Base-by-base conservation (phyloP, 345 rosid species). In the Zanthoxylum bungeanum region DNA sequence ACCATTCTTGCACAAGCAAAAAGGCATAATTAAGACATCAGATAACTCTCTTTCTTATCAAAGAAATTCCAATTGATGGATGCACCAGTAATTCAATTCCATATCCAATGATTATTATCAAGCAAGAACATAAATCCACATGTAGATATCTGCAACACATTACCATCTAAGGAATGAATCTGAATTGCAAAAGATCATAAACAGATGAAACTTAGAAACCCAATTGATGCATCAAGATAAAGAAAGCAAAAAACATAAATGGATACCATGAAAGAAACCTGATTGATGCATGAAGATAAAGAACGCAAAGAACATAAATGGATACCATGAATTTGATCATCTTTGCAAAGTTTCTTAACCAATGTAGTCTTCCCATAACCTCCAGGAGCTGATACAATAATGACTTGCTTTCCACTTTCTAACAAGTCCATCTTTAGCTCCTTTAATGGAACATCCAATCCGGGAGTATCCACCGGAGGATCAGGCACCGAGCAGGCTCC, bases 341-440 rank as follows among this genome's bases (percentile, higher is more conserved):
- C 85, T 2, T 64, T 73, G 31, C 89, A 85, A 30, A 83, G 78
- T 42, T 73, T 74, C 57, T 65, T 80, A 74, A 76, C 88, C 19
- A 87, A 67, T 0, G 89, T 85, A 22, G 87, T 82, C 74, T 85
- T 87, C 24, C 90, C 93, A 28, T 80, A 79, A 33, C 93, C 92
- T n/a, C 83, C 83, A 27, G 87, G 72, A 76, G 84, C 90, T 73
- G 89, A 77, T 8, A 87, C 78, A 25, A 83, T 82, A 36, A 80
- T 71, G 60, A 59, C 72, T 2, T 60, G 63, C 2, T 34, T 59
- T 7, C 60, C 71, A 28, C 69, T 37, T 21, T 61, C 28, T 11
- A 84, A 69, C 72, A 90, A 78, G 50, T 50, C 70, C 81, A 27
- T 51, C 78, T 82, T 88, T 33, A 85, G 21, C 72, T 83, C 85